Conservation (phyloP, 306 rosid species). For the Sophora flavescens region DNA sequence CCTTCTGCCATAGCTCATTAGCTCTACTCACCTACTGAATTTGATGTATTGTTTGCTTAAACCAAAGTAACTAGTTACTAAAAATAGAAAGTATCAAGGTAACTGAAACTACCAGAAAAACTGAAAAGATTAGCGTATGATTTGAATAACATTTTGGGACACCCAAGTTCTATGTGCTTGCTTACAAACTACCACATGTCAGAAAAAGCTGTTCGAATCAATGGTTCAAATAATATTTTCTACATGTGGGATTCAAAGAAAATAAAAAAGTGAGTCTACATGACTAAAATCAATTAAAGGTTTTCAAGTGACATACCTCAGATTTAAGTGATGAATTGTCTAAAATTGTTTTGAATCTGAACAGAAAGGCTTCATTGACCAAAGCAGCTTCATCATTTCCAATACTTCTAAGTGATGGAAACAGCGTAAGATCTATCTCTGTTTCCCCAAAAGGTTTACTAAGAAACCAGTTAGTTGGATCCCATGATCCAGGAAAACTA, state of each 20-base stretch:
- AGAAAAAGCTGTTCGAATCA: too few relatives aligned
- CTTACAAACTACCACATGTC: too few relatives aligned
- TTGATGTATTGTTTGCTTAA: too few relatives aligned
- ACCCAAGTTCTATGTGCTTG: too few relatives aligned
- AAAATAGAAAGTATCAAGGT: too few relatives aligned
- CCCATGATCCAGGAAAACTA: conserved; percentile 65
- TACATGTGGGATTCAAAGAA: background rate
- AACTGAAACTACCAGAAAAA: too few relatives aligned
- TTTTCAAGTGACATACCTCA: conserved; percentile 49
- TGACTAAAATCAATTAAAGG: background rate
- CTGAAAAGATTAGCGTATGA: background rate
- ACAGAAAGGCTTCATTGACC: conserved; percentile 61
- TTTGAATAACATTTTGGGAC: too few relatives aligned
- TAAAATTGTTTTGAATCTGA: conserved; percentile 48
- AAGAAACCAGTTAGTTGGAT: conserved; percentile 51
- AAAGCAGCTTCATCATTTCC: conserved; percentile 66
- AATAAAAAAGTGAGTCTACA: background rate
- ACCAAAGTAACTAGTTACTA: too few relatives aligned
- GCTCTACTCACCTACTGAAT: too few relatives aligned
- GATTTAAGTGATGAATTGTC: conserved; percentile 22
- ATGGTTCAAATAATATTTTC: too few relatives aligned
- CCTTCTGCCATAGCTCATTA: too few relatives aligned
- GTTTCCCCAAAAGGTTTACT: conserved; percentile 60
- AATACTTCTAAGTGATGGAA: conserved; percentile 71
- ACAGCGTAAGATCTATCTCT: conserved; percentile 43